Base-by-base conservation (phyloP, 2,329 filamentous ascomycete genomes). In the Thelonectria discophora region DNA sequence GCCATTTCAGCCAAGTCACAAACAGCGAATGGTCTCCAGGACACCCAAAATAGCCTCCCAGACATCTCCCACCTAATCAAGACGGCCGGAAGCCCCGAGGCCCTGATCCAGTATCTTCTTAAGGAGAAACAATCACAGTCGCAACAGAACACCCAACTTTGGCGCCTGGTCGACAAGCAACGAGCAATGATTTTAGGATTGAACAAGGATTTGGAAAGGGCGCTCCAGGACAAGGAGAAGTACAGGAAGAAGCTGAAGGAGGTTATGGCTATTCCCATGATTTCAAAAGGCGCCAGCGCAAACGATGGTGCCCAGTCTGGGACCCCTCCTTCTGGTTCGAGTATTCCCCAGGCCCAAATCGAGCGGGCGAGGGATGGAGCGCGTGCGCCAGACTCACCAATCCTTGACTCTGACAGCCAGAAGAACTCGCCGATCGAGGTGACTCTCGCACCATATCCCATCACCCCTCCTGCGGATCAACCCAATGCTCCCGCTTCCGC, bases 81-180 rank as follows among this genome's bases (percentile, higher is more conserved):
- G 71, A 87, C 93, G 32, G 94, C 94, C 24, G 95, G 94, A 52
- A 97, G 93, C 54, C 85, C 94, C 15, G 94, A 99, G 75, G 92
- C 91, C 6, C 90, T 96, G 5, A 92, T 99, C 62, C 87, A 93
- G 69, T 92, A 95, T 71, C 81, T 99, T 51, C 80, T 97, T 65
- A 96, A 92, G 74, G 95, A 99, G 74, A 98, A 97, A 76, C 88
- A 94, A 65, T 91, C 92, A 50, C 91, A 93, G 56, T 87, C 92
- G 5, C 90, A 92, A 68, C 95, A 98, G 74, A 98, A 98, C 74
- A 84, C 89, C 17, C 94, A 99, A 75, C 80, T 99, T 71, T 99
- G 95, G 95, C 90, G 93, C 52, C 80, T 99, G 48, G 93, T 99
- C 51, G 94, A 98, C 76, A 98, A 99, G 80, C 95, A 99, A 77